These are phyloP conservation scores for Wickerhamomyces chambardii DNA, from an alignment of 805 yeast species.

Conservation along the genomic window DNA sequence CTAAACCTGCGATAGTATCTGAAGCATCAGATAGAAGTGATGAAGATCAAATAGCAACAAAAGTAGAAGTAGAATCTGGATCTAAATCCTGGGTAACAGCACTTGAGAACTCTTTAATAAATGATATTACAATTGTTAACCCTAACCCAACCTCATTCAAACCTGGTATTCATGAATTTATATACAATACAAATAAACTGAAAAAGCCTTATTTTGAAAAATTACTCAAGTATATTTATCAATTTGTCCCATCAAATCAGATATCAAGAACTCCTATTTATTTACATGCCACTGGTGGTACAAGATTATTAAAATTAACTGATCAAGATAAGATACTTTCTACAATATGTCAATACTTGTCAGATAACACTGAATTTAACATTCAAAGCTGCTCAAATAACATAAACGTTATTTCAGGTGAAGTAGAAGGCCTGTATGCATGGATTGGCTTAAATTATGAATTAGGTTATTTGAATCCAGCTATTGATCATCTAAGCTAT, in stretches of 20 bases:
- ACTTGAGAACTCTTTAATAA: not conserved
- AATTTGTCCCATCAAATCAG: conserved; percentile 51
- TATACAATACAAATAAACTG: conserved; percentile 35
- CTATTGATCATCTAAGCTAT: too few species aligned
- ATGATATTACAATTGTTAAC: conserved; percentile 34
- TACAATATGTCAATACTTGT: conserved; percentile 40
- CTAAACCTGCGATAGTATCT: too few species aligned
- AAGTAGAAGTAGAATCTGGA: too few species aligned
- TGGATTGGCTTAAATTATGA: conserved; percentile 59
- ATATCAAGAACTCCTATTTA: conserved; percentile 57
- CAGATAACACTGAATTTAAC: conserved; percentile 36
- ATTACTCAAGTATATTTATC: conserved; percentile 37
- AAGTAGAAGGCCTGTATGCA: conserved; percentile 55
- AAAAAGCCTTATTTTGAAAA: conserved; percentile 42
- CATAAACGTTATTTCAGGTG: conserved; percentile 53
- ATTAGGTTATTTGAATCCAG: conserved; percentile 29
- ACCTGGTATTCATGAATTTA: conserved; percentile 51
- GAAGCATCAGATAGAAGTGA: too few species aligned
- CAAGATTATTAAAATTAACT: conserved; percentile 46
- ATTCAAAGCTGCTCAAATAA: conserved; percentile 57
- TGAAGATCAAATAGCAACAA: conserved; percentile 13
- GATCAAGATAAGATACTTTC: conserved; percentile 37
- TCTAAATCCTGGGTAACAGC: too few species aligned
- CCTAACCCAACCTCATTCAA: conserved; percentile 25
- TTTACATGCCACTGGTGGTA: conserved; percentile 59